Percentiles rank a stretch among this genome's conserved stretches.
Conservation (phyloP, 2,329 filamentous ascomycete genomes). For the Alternaria sp. region DNA sequence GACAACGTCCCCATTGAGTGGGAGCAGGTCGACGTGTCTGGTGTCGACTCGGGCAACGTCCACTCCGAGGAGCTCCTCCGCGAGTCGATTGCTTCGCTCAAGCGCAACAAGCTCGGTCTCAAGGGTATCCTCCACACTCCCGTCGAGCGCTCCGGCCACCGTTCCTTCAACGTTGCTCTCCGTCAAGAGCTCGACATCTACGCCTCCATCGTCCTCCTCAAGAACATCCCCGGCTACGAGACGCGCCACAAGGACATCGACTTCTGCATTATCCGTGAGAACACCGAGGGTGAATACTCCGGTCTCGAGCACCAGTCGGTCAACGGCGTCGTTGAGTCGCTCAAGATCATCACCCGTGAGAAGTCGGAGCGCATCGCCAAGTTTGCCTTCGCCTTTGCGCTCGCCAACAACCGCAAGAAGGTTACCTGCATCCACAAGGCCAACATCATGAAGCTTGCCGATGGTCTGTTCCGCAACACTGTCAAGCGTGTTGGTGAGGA, state of each 20-base stretch:
- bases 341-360: conserved; percentile 99
- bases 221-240: conserved; percentile 99
- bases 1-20: conserved; percentile 98
- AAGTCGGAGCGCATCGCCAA: conserved; percentile 99
- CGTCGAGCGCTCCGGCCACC: conserved; percentile 94
- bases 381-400: conserved; percentile 96
- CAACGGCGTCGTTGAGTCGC: conserved; percentile 93
- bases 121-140: conserved; percentile 99
- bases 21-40: conserved; percentile 97
- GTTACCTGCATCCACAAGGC: conserved; percentile 99
- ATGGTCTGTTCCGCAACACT: conserved; percentile 97
- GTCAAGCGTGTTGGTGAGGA: conserved; percentile 93
- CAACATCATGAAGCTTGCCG: conserved; percentile 99
- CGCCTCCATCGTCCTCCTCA: conserved; percentile 95
- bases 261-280: conserved; percentile 99
- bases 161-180: conserved; percentile 99
- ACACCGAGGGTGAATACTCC: conserved; percentile 99
- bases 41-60: conserved; percentile 83
- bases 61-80: conserved; percentile 94
- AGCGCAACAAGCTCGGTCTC: conserved; percentile 97
- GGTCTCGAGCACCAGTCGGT: conserved; percentile 99
- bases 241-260: conserved; percentile 98
- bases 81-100: conserved; percentile 92
- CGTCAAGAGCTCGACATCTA: conserved; percentile 99
- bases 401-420: conserved; percentile 99